Evolutionary conservation across 768 basidiomycete genomes (phyloP).

Genomic region (Termitomyces sp.): DNA sequence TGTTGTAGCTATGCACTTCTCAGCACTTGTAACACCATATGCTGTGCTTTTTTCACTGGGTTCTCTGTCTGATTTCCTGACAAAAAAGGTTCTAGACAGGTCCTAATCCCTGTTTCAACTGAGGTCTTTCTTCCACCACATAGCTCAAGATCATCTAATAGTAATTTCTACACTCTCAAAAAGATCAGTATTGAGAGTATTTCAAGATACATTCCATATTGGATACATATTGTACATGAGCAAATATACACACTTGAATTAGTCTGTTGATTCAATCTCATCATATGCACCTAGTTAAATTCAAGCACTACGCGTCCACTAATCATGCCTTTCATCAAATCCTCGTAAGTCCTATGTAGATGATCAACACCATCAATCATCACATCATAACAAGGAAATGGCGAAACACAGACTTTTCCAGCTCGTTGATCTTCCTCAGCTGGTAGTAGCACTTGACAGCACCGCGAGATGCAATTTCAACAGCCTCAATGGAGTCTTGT

Average conservation of each 20-base stretch:
- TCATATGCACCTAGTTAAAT: slow-evolving; percentile 2
- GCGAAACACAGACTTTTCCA: slow-evolving; percentile 41
- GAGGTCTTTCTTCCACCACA: no score
- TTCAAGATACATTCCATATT: neutral
- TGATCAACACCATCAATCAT: neutral
- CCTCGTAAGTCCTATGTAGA: slow-evolving; percentile 35
- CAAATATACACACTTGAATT: neutral
- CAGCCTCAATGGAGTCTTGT: slow-evolving; percentile 78
- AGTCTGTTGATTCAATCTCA: neutral
- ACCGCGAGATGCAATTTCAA: slow-evolving; percentile 68
- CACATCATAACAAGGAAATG: neutral
- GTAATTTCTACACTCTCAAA: no score
- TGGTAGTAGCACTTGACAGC: slow-evolving; percentile 58
- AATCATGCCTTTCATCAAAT: slow-evolving; percentile 32
- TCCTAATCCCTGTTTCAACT: no score
- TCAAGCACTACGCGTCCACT: slow-evolving; percentile 48
- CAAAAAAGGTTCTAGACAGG: no score
- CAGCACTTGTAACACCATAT: no score
- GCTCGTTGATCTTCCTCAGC: slow-evolving; percentile 40
- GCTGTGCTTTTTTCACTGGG: no score
- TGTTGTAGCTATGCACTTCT: no score
- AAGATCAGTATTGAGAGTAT: no score
- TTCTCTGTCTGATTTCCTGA: no score
- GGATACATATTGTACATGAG: neutral
- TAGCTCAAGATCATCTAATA: no score